Base-by-base conservation (phyloP, 2,329 filamentous ascomycete genomes). In the Claviceps pazoutovae region DNA sequence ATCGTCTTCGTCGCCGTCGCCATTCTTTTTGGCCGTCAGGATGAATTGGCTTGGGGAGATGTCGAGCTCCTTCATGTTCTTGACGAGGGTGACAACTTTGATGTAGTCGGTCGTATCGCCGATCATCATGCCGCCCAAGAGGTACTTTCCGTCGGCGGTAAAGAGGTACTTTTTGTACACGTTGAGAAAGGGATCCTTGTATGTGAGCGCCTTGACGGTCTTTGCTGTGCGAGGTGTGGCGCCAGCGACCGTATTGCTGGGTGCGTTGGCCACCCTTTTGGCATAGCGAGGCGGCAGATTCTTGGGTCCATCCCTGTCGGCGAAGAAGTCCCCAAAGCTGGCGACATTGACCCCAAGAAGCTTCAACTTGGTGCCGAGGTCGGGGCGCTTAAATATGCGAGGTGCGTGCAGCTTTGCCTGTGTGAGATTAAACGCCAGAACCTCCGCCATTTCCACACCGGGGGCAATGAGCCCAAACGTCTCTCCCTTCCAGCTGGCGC, bases 61-160 rank as follows among this genome's bases (percentile, higher is more conserved):
- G 14, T 94, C 86, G 1, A 95, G 74, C 55, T 75, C 73, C 64
- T 90, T 94, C 62, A 88, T 85, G 57, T 79, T 83, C 70, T 90
- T 94, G 51, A 93, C 88, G 74, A 95, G 82, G 1, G 87, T 85
- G 1, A 94, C 86, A 21, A 95, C 71, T 65, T 91, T 95, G 68
- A 94, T 79, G 62, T 95, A 95, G 69, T 95, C 89, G 56, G 79
- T 84, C 0, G 88, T 94, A 61, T 95, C 89, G 41, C 89, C 90
- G 55, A 95, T 93, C 88, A 95, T 95, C 88, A 95, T 95, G 4
- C 89, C 90, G n/a, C 89, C 89, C 0, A 95, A 78, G 1, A 95
- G 72, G 60, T 91, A 91, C 64, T 94, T 94, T 26, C 89, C 89
- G 62, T 95, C 90, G 62, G 83, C 72, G 0, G 89, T 94, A 62